These are phyloP conservation scores for Trichosporon ovoides DNA, from an alignment of 1,284 basidiomycete genomes.

Conservation along the genomic window DNA sequence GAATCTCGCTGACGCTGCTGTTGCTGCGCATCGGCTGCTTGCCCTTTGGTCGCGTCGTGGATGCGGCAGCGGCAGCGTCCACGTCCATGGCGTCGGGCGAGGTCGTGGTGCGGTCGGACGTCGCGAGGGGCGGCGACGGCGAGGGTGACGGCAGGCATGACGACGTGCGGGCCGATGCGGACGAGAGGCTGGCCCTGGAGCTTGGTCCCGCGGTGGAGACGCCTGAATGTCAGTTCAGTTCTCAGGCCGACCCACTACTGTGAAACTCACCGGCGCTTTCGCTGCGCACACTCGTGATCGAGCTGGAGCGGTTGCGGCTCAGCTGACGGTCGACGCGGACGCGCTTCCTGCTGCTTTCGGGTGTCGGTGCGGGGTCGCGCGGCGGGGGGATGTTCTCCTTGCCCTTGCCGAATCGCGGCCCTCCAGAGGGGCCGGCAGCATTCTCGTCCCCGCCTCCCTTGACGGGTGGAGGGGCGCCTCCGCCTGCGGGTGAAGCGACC, in stretches of 20 bases:
- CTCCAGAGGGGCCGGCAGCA: constrained; percentile 17
- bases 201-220: constrained; percentile 12
- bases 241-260: too few species aligned
- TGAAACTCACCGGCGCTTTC: constrained; percentile 32
- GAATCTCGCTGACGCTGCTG: background rate
- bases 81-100: constrained; percentile 25
- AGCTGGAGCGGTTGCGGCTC: constrained; percentile 31
- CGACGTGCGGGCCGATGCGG: constrained; percentile 15
- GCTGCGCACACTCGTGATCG: constrained; percentile 38
- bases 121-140: constrained; percentile 34
- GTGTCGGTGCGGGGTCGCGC: constrained; percentile 26
- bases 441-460: constrained; percentile 23
- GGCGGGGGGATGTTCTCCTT: constrained; percentile 46
- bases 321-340: constrained; percentile 24
- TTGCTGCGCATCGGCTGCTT: constrained; percentile 5
- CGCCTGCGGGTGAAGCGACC: constrained; percentile 3
- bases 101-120: constrained; percentile 15
- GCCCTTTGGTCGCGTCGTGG: constrained; percentile 26
- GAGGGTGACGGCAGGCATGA: constrained; percentile 31
- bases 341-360: constrained; percentile 28
- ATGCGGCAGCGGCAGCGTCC: constrained; percentile 20
- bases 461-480: constrained; percentile 10
- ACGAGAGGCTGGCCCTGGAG: background rate
- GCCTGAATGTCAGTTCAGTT: constrained; percentile 15
- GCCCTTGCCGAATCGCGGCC: constrained; percentile 33